These are phyloP conservation scores for Euphorbia schlechtendalii DNA, from an alignment of 441 rosid genomes.

Conservation along the genomic window DNA sequence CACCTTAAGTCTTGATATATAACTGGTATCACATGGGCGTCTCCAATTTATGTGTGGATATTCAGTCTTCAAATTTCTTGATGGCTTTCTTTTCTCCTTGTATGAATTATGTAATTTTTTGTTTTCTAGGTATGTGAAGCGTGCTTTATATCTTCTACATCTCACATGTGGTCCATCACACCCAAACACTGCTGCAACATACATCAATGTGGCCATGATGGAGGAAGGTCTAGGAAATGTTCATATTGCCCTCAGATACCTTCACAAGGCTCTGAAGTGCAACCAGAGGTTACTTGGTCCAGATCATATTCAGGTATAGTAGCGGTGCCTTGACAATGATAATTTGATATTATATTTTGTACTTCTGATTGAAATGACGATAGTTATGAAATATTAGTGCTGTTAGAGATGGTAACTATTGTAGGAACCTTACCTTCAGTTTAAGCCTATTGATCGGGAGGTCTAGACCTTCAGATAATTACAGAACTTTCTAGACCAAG, in stretches of 20 bases:
- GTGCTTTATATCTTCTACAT: constrained; percentile 63
- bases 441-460: too few species aligned
- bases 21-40: constrained; percentile 2
- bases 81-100: constrained; percentile 7
- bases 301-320: constrained; percentile 61
- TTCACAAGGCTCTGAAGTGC: constrained; percentile 67
- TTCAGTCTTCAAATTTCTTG: constrained; percentile 1
- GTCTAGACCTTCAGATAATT: too few species aligned
- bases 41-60: background rate
- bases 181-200: constrained; percentile 72
- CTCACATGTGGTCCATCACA: constrained; percentile 66
- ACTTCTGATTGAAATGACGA: background rate
- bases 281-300: constrained; percentile 61
- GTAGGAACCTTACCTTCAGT: too few species aligned
- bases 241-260: constrained; percentile 66
- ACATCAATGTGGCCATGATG: constrained; percentile 79
- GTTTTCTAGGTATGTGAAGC: constrained; percentile 57
- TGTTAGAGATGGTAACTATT: too few species aligned
- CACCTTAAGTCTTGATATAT: background rate
- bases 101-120: constrained; percentile 14
- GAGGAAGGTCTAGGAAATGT: constrained; percentile 74
- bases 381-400: too few species aligned
- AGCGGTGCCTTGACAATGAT: constrained; percentile 9
- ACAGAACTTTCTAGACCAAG: background rate
- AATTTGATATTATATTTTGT: constrained; percentile 1